These are phyloP conservation scores for Lichtheimia ramosa DNA, from an alignment of 371 early-diverging fungal species.

Conservation along the genomic window DNA sequence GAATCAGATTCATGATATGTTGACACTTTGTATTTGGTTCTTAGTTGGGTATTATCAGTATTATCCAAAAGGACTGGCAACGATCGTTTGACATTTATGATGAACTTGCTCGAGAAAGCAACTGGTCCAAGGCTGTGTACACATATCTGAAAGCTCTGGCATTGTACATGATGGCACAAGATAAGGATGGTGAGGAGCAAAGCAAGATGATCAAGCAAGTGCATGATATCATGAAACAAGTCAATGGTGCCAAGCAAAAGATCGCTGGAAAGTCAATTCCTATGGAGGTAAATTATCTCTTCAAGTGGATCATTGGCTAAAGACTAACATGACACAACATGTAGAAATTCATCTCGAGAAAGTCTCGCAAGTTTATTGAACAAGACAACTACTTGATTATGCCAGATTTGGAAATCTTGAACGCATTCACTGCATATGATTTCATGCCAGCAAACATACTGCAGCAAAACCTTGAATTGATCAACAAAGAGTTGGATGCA, in stretches of 20 bases:
- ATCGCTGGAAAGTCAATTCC: slow-evolving; percentile 82
- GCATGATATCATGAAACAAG: slow-evolving; percentile 50
- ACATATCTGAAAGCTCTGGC: slow-evolving; percentile 61
- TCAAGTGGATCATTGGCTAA: not conserved
- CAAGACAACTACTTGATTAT: slow-evolving; percentile 62
- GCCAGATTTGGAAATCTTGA: slow-evolving; percentile 71
- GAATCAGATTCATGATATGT: not conserved
- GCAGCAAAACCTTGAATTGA: slow-evolving; percentile 30
- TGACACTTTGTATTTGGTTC: not conserved
- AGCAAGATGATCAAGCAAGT: slow-evolving; percentile 17
- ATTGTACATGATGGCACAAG: slow-evolving; percentile 35
- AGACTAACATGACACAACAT: not conserved
- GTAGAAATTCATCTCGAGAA: slow-evolving; percentile 74
- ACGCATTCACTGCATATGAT: slow-evolving; percentile 61
- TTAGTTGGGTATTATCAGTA: slow-evolving; percentile 46
- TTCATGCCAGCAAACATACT: slow-evolving; percentile 54
- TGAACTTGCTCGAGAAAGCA: slow-evolving; percentile 62
- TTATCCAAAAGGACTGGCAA: slow-evolving; percentile 53
- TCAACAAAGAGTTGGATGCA: slow-evolving; percentile 46
- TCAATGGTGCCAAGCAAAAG: slow-evolving; percentile 60
- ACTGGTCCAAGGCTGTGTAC: slow-evolving; percentile 80
- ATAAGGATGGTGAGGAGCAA: slow-evolving; percentile 9
- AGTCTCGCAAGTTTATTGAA: slow-evolving; percentile 63
- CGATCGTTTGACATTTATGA: slow-evolving; percentile 54
- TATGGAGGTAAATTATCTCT: slow-evolving; percentile 51